Conservation (phyloP, 305 asterid species). For the Solanum hybrid region DNA sequence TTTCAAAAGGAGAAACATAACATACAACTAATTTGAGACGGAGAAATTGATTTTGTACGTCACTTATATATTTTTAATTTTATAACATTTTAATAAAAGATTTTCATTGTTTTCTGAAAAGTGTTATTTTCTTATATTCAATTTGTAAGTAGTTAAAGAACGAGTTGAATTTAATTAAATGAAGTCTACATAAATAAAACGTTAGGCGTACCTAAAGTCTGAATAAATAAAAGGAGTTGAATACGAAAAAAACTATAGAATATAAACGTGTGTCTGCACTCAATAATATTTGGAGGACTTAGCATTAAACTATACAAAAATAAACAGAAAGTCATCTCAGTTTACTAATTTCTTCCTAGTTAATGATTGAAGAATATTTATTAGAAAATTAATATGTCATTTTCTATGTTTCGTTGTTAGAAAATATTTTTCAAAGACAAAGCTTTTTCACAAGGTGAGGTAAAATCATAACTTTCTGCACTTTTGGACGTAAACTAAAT, state of each 20-base stretch:
- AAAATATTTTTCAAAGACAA: no score
- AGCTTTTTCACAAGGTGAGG: no score
- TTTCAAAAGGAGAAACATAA: neutral
- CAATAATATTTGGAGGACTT: neutral
- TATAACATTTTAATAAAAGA: neutral
- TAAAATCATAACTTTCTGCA: no score
- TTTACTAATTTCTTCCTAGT: neutral
- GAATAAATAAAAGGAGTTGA: neutral
- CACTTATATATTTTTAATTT: neutral
- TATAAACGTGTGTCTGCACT: neutral
- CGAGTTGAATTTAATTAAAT: neutral
- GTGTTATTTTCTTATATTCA: neutral
- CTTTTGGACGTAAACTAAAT: no score
- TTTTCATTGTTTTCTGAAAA: neutral
- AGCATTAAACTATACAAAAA: neutral
- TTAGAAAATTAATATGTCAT: neutral
- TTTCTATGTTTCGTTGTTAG: no score
- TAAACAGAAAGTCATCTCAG: neutral
- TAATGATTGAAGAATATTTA: neutral
- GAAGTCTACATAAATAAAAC: neutral
- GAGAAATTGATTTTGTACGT: neutral
- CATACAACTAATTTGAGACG: neutral
- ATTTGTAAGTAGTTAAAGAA: neutral
- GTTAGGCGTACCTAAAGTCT: neutral
- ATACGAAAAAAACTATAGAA: neutral